phyloP scores from a whole-genome alignment of 75 land plant species.

The Cryptomeria japonica region DNA sequence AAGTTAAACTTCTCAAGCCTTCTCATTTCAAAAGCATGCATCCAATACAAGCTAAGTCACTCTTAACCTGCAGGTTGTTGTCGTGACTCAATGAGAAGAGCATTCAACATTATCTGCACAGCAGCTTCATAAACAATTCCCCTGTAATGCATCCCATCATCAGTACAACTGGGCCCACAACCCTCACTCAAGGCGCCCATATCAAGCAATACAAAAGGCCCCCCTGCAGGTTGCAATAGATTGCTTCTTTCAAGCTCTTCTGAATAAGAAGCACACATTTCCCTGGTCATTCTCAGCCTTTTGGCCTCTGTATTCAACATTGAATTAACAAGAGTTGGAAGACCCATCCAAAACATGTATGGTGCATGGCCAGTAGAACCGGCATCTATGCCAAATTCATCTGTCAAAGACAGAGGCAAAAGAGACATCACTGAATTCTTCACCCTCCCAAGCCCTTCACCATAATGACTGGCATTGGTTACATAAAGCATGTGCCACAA shows the following conservation, averaged over 20 bases:
- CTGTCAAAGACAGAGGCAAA: constrained; percentile 16
- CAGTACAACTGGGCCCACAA: constrained; percentile 73
- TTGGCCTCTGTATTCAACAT: constrained; percentile 73
- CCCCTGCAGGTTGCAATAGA: constrained; percentile 49
- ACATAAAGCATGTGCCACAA: constrained; percentile 94
- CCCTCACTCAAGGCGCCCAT: constrained; percentile 44
- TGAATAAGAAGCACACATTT: constrained; percentile 42
- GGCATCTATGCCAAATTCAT: constrained; percentile 12
- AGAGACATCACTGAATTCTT: constrained; percentile 29
- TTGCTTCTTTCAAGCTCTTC: constrained; percentile 35
- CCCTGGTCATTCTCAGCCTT: constrained; percentile 53
- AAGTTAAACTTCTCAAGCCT: background rate
- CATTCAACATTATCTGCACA: constrained; percentile 86
- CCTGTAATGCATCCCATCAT: constrained; percentile 91
- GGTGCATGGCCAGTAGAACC: constrained; percentile 25
- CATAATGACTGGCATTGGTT: constrained; percentile 65
- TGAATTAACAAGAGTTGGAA: constrained; percentile 67
- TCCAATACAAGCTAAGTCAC: constrained; percentile 7
- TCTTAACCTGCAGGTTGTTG: constrained; percentile 37
- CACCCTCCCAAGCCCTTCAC: constrained; percentile 25
- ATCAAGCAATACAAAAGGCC: constrained; percentile 71
- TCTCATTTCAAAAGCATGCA: background rate
- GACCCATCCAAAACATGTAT: constrained; percentile 91
- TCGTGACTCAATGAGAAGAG: constrained; percentile 72
- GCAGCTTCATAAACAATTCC: constrained; percentile 71